Conservation (phyloP, 2,329 filamentous ascomycete genomes). For the Trichoderma sp. region DNA sequence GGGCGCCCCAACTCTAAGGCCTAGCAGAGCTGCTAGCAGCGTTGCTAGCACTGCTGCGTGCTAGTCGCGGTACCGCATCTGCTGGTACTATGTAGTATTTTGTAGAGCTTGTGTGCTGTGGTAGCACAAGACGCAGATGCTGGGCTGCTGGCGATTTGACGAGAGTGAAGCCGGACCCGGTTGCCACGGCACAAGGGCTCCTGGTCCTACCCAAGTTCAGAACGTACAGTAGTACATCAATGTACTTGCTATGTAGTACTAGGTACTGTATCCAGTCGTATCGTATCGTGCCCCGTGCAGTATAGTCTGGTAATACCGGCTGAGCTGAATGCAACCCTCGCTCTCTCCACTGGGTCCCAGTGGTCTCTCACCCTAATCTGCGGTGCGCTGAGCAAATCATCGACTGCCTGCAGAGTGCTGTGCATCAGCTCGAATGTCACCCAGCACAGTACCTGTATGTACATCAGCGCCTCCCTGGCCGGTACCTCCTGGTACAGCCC, state of each 20-base stretch:
- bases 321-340: background rate
- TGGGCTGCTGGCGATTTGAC: background rate
- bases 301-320: background rate
- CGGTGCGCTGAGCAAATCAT: background rate
- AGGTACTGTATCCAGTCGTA: too few species aligned
- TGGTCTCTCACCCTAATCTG: background rate
- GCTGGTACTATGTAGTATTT: background rate
- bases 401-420: background rate
- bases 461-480: background rate
- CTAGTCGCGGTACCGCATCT: background rate
- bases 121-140: background rate
- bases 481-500: background rate
- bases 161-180: background rate
- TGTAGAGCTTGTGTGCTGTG: background rate
- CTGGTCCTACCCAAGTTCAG: background rate
- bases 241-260: too few species aligned
- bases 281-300: background rate
- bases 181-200: background rate
- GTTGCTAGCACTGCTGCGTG: background rate
- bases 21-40: background rate
- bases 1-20: background rate
- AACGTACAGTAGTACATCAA: too few species aligned
- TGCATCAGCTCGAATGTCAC: background rate
- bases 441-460: background rate
- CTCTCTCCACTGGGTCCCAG: background rate